phyloP scores from a whole-genome alignment of 768 basidiomycete genomes.

The Inosperma sp. region DNA sequence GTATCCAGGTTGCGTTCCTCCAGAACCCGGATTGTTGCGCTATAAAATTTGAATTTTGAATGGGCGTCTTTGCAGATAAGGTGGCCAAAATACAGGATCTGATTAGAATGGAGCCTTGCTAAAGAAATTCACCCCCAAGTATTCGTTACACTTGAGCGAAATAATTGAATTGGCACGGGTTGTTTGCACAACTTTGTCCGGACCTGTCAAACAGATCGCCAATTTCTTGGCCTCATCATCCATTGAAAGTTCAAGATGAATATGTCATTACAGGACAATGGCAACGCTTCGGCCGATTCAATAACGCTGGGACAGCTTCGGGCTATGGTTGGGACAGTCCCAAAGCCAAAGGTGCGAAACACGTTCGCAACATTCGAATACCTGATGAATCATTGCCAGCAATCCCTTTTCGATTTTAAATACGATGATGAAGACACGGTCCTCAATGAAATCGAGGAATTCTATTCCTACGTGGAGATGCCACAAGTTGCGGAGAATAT shows the following conservation, averaged over 20 bases:
- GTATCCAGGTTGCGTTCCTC: not conserved
- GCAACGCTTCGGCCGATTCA: slow-evolving; percentile 39
- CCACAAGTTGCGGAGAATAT: slow-evolving; percentile 83
- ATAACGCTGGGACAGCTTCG: slow-evolving; percentile 80
- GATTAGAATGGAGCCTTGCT: too few species aligned
- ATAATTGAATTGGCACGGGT: too few species aligned
- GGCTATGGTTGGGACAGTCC: slow-evolving; percentile 61
- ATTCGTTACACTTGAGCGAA: too few species aligned
- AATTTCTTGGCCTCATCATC: not conserved
- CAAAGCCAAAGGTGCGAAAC: slow-evolving; percentile 63
- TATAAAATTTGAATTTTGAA: too few species aligned
- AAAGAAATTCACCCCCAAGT: too few species aligned
- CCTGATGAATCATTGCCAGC: slow-evolving; percentile 40
- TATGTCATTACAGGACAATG: slow-evolving; percentile 19
- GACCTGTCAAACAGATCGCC: not conserved
- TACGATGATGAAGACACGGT: slow-evolving; percentile 97
- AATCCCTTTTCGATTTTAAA: slow-evolving; percentile 84
- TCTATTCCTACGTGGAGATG: slow-evolving; percentile 97
- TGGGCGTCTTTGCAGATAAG: too few species aligned
- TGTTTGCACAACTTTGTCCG: not conserved
- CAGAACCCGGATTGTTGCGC: not conserved
- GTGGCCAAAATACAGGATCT: too few species aligned
- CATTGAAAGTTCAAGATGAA: slow-evolving; percentile 12
- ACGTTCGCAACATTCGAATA: not conserved
- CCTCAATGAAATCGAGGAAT: slow-evolving; percentile 95